These are phyloP conservation scores for Pugionium cornutum DNA, from an alignment of 345 rosid species.

Conservation along the genomic window DNA sequence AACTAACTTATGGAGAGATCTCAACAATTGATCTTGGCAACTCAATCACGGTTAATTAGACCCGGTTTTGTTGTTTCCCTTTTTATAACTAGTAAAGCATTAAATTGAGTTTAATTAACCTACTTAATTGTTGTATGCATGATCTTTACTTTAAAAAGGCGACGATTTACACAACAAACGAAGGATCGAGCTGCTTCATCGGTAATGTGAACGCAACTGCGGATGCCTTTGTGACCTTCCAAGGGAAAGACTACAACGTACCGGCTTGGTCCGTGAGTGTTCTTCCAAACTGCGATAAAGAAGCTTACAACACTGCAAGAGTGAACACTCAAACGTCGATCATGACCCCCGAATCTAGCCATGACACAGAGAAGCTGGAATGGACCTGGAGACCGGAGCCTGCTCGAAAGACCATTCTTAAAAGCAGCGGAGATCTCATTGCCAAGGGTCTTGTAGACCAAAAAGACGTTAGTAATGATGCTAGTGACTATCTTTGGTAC, in stretches of 20 bases:
- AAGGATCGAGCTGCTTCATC: slow-evolving; percentile 56
- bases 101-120: too few species aligned
- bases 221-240: slow-evolving; percentile 51
- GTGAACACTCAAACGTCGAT: slow-evolving; percentile 59
- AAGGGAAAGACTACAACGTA: slow-evolving; percentile 44
- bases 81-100: too few species aligned
- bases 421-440: slow-evolving; percentile 44
- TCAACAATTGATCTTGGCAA: slow-evolving; percentile 45
- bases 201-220: slow-evolving; percentile 45
- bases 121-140: background rate
- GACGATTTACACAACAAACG: slow-evolving; percentile 44
- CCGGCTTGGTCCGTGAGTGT: slow-evolving; percentile 80
- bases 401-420: slow-evolving; percentile 25
- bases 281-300: slow-evolving; percentile 60
- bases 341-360: slow-evolving; percentile 45
- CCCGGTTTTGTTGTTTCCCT: background rate
- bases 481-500: slow-evolving; percentile 68
- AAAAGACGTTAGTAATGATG: slow-evolving; percentile 51
- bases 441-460: slow-evolving; percentile 52
- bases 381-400: slow-evolving; percentile 72
- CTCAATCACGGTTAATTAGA: slow-evolving; percentile 40
- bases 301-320: slow-evolving; percentile 67
- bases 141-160: slow-evolving; percentile 38
- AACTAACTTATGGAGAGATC: slow-evolving; percentile 56
- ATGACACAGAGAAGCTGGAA: slow-evolving; percentile 35